These are phyloP conservation scores for Ustilago curta DNA, from an alignment of 1,284 basidiomycete species.

Conservation along the genomic window DNA sequence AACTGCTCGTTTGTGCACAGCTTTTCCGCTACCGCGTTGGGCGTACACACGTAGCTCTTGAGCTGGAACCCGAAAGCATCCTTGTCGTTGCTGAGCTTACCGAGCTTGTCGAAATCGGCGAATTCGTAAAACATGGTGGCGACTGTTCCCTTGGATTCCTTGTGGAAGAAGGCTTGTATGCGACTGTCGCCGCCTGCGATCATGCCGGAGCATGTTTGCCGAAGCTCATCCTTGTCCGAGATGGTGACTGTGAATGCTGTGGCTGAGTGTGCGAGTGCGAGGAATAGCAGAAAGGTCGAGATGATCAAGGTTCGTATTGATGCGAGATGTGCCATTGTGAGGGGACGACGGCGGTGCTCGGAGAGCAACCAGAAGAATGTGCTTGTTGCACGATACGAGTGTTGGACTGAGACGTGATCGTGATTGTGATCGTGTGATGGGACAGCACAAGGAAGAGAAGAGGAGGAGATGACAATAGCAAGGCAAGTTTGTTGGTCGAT, in stretches of 20 bases:
- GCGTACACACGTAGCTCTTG: slow-evolving; percentile 77
- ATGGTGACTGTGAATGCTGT: slow-evolving; percentile 55
- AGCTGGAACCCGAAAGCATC: slow-evolving; percentile 66
- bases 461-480: no score
- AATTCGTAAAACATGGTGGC: slow-evolving; percentile 97
- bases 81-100: slow-evolving; percentile 71
- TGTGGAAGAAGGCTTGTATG: slow-evolving; percentile 82
- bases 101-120: slow-evolving; percentile 85
- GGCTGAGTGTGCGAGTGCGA: slow-evolving; percentile 7
- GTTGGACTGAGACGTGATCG: background rate
- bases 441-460: no score
- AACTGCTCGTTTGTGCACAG: slow-evolving; percentile 50
- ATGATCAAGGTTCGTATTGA: slow-evolving; percentile 17
- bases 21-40: slow-evolving; percentile 37
- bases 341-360: background rate
- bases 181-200: slow-evolving; percentile 82
- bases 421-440: background rate
- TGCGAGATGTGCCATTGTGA: background rate
- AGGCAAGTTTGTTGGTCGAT: background rate
- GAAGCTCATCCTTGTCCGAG: slow-evolving; percentile 74
- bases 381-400: no score
- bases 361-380: slow-evolving; percentile 8
- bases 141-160: slow-evolving; percentile 82
- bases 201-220: slow-evolving; percentile 96
- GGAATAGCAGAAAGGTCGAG: slow-evolving; percentile 4